Conservation (phyloP, 441 rosid genomes). For the Kokia cookei region DNA sequence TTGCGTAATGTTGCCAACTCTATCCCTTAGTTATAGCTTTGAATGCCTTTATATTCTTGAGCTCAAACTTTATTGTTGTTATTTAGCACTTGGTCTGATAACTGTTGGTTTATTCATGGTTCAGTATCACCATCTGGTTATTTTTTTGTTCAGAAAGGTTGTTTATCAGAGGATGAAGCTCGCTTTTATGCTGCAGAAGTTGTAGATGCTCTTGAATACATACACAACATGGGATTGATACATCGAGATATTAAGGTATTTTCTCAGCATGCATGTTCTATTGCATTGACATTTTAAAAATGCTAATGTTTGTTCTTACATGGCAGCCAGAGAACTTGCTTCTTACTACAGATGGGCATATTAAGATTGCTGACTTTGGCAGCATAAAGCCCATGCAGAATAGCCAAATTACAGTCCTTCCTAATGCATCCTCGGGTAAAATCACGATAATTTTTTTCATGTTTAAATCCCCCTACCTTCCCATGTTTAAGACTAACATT, state of each 20-base stretch:
- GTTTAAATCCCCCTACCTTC: background rate
- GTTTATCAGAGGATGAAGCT: conserved; percentile 87
- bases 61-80: background rate
- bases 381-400: conserved; percentile 13
- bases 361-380: conserved; percentile 98
- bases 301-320: conserved; percentile 21
- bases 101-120: background rate
- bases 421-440: conserved; percentile 94
- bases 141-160: conserved; percentile 58
- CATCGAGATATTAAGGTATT: conserved; percentile 97
- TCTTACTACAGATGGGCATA: conserved; percentile 86
- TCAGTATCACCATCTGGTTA: background rate
- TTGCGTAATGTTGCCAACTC: background rate
- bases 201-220: conserved; percentile 96
- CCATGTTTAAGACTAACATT: conserved; percentile 13
- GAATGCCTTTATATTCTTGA: background rate
- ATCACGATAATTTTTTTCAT: background rate
- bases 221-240: conserved; percentile 87
- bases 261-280: background rate
- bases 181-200: conserved; percentile 94
- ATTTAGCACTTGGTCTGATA: background rate
- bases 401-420: conserved; percentile 44
- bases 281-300: conserved; percentile 2
- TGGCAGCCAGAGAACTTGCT: conserved; percentile 98
- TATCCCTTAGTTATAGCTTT: background rate